Conservation (phyloP, 2,329 filamentous ascomycete genomes). For the Colletotrichum sp. region DNA sequence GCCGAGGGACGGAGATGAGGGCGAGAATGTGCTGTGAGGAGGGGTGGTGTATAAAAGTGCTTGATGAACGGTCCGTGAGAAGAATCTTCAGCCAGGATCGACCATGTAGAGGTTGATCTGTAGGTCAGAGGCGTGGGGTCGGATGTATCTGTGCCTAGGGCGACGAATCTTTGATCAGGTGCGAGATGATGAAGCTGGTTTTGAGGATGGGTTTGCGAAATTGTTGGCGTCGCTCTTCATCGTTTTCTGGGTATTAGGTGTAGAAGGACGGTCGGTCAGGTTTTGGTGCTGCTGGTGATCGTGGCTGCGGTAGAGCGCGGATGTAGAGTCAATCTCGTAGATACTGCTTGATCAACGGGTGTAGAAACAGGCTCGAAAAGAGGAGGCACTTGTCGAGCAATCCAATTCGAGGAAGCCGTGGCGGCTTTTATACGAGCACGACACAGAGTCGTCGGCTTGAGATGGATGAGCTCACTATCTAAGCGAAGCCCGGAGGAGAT, state of each 20-base stretch:
- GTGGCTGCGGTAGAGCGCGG: background rate
- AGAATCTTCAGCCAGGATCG: no score
- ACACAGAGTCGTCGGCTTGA: no score
- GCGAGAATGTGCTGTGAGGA: no score
- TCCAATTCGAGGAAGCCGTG: background rate
- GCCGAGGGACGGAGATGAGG: no score
- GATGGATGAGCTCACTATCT: no score
- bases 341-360: background rate
- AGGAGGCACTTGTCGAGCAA: background rate
- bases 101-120: no score
- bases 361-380: background rate
- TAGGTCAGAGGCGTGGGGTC: no score
- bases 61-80: no score
- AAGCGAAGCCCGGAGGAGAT: no score
- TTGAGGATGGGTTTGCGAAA: accelerated
- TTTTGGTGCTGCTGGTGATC: background rate
- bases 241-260: accelerated
- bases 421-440: background rate
- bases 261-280: background rate
- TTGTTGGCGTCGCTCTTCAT: background rate
- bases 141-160: background rate
- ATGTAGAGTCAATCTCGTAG: background rate
- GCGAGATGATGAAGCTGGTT: background rate
- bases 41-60: no score
- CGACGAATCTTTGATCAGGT: background rate